Evolutionary conservation across 2,329 filamentous ascomycete species (phyloP), one percentile per base, ranked within the genome.

Genomic region (Colletotrichum ledebouriae): DNA sequence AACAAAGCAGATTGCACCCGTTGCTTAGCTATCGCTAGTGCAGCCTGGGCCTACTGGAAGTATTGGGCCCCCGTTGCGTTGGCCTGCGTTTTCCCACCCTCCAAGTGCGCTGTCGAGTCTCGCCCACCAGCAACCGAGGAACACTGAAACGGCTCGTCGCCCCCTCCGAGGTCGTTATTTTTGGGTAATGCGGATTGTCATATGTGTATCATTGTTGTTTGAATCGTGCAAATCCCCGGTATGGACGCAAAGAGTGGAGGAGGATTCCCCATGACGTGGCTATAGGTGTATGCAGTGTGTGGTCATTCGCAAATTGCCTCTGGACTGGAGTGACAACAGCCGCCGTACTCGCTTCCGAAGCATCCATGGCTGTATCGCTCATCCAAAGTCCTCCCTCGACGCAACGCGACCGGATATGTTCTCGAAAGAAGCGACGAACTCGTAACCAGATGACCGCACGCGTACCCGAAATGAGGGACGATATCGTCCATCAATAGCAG

Each of bases 171-270:
- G 58, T 59, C 42, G 57, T 15, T 65, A 53, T 65, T 65, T 65
- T 55, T 34, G 65, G 60, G 33, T 4, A 12, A 17, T 11, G 13
- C 47, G 34, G 61, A 60, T 59, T 59, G 55, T 37, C 65, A 59
- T 68, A 56, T 59, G 55, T 50, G 65, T 68, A 53, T 65, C 61
- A 65, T 68, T 56, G 50, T 65, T 29, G 65, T 68, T 65, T 68
- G 61, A 65, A 55, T 56, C 33, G 15, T 50, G 55, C 25, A 42
- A 59, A 55, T 49, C 22, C 41, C 60, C 37, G 52, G 49, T 11
- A 17, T 25, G 37, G 46, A 13, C 2, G 46, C 52, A 20, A 41
- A 33, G n/a, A 55, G 34, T 17, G 52, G n/a, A 22, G 37, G 52
- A 1, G 6, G 41, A 15, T 12, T 55, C 20, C 10, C 33, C 33